phyloP scores from a whole-genome alignment of 78 protist genomes.

The Speleostelium caveatum region DNA sequence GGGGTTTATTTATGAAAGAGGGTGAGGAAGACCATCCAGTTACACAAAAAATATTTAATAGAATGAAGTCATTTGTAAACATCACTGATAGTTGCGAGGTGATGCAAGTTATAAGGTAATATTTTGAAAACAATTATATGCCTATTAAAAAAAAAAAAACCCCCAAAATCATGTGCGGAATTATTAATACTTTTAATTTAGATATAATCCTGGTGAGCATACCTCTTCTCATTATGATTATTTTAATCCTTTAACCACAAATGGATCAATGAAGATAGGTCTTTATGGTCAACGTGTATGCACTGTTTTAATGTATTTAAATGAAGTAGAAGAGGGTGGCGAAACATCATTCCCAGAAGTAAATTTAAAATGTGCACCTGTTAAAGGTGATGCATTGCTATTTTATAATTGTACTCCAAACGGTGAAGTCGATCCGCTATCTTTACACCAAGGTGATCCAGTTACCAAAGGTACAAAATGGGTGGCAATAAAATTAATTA shows the following conservation, averaged over 20 bases:
- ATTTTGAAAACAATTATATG: neutral
- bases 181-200: neutral
- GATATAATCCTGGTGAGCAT: constrained; percentile 79
- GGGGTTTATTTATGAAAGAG: constrained; percentile 76
- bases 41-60: constrained; percentile 51
- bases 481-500: constrained; percentile 66
- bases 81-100: constrained; percentile 64
- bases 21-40: constrained; percentile 75
- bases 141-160: neutral
- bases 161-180: too few species aligned
- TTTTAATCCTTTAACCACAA: constrained; percentile 68
- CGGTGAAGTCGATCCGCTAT: constrained; percentile 75
- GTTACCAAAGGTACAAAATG: constrained; percentile 71
- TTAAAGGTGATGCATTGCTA: constrained; percentile 75
- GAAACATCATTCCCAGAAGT: constrained; percentile 80
- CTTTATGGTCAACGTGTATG: constrained; percentile 73
- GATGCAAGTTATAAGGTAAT: constrained; percentile 77
- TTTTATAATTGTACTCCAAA: constrained; percentile 81
- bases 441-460: constrained; percentile 78
- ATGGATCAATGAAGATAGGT: constrained; percentile 83
- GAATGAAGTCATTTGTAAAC: constrained; percentile 76
- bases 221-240: constrained; percentile 75
- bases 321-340: constrained; percentile 77
- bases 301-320: constrained; percentile 72
- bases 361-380: constrained; percentile 44